A percentile compares a stretch with the other conserved stretches of the same genome.
Evolutionary conservation across 1,139 yeast species (phyloP).

Genomic region (Tardiomyces blankii): DNA sequence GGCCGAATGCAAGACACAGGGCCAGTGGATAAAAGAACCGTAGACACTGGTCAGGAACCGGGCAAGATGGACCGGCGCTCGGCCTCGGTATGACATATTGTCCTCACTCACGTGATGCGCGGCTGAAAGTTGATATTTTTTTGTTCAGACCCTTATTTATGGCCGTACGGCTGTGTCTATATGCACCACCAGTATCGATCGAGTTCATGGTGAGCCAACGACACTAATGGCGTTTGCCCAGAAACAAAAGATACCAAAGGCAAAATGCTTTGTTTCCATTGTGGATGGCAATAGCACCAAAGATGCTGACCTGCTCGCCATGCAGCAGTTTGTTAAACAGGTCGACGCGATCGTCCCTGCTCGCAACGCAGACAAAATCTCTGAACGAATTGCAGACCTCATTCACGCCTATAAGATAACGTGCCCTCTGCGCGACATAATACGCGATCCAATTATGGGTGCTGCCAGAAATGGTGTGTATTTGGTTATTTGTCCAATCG

Average conservation of each 20-base stretch:
- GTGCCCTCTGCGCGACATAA: constrained; percentile 2
- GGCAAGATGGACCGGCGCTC: too few relatives aligned
- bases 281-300: background rate
- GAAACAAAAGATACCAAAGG: background rate
- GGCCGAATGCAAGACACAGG: too few relatives aligned
- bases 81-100: background rate
- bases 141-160: constrained; percentile 9
- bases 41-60: too few relatives aligned
- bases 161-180: background rate
- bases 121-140: constrained; percentile 13
- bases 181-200: too few relatives aligned
- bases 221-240: background rate
- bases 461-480: constrained; percentile 3
- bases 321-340: constrained; percentile 10
- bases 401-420: background rate
- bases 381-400: background rate
- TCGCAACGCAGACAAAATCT: background rate
- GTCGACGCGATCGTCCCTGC: constrained; percentile 7
- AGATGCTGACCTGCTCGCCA: constrained; percentile 4
- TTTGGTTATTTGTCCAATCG: constrained; percentile 3
- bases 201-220: too few relatives aligned
- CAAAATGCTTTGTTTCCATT: background rate
- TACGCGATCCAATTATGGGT: constrained; percentile 1
- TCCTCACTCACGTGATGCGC: background rate
- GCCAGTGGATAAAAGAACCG: too few relatives aligned